Percentiles rank a stretch among this genome's conserved stretches.
These are phyloP conservation scores for Candida ascalaphidarum DNA, from an alignment of 805 yeast genomes.

Conservation along the genomic window DNA sequence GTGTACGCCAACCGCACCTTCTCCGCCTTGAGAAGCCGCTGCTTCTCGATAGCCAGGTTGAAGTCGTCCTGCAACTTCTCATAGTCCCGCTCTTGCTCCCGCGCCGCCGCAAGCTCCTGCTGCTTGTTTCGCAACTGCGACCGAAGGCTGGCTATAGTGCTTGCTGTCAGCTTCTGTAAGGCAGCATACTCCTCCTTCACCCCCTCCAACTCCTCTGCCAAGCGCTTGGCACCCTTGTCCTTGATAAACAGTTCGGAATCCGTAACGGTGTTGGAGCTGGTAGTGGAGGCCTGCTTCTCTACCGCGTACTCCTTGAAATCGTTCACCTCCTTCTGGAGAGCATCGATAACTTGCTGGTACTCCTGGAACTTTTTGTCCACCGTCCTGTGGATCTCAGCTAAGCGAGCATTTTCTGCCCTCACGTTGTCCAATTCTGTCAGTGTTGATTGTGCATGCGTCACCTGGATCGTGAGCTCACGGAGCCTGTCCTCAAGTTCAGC, in stretches of 20 bases:
- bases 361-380: conserved; percentile 19
- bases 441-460: no score
- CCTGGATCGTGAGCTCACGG: no score
- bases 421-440: conserved; percentile 2
- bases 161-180: conserved; percentile 14
- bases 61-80: conserved; percentile 30
- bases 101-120: conserved; percentile 6
- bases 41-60: conserved; percentile 33
- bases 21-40: conserved; percentile 35
- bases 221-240: conserved; percentile 7
- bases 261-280: no score
- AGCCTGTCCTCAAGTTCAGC: conserved; percentile 12
- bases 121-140: conserved; percentile 13
- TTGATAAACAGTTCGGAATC: neutral
- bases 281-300: no score
- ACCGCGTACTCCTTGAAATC: conserved; percentile 12
- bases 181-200: conserved; percentile 8
- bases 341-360: conserved; percentile 21
- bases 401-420: conserved; percentile 11
- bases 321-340: conserved; percentile 22
- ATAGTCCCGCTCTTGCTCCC: conserved; percentile 7
- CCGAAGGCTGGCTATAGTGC: conserved; percentile 13
- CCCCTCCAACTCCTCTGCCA: conserved; percentile 10
- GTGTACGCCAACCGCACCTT: conserved; percentile 33
- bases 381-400: conserved; percentile 8